phyloP scores from a whole-genome alignment of 352 stramenopile species.

The Peronospora tabacina region DNA sequence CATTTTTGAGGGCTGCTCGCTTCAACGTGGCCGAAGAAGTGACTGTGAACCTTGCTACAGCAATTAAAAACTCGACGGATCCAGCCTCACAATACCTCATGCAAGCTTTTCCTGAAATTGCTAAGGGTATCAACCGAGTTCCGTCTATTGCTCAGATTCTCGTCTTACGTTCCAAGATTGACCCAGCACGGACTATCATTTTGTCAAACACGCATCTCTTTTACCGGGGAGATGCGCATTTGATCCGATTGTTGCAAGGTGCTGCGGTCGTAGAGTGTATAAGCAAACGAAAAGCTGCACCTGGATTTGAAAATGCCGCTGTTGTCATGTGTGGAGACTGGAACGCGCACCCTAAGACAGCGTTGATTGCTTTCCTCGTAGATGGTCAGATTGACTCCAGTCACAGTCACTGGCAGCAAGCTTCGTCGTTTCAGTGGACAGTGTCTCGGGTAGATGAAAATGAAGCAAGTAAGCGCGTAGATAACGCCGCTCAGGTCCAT shows the following conservation, averaged over 20 bases:
- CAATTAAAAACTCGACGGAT: slow-evolving; percentile 33
- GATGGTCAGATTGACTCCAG: slow-evolving; percentile 37
- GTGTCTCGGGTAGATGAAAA: slow-evolving; percentile 6
- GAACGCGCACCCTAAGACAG: slow-evolving; percentile 48
- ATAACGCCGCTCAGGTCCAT: slow-evolving; percentile 3
- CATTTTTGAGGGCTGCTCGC: slow-evolving; percentile 31
- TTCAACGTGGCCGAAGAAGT: slow-evolving; percentile 49
- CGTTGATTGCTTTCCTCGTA: slow-evolving; percentile 42
- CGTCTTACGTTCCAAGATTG: slow-evolving; percentile 29
- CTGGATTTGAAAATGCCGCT: slow-evolving; percentile 20
- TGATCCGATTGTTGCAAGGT: slow-evolving; percentile 58
- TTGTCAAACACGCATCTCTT: slow-evolving; percentile 73
- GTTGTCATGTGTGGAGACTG: slow-evolving; percentile 65
- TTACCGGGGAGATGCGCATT: slow-evolving; percentile 61
- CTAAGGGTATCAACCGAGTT: slow-evolving; percentile 39
- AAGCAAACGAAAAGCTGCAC: slow-evolving; percentile 17
- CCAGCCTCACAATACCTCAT: slow-evolving; percentile 32
- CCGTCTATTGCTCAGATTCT: slow-evolving; percentile 62
- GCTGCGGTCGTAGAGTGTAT: slow-evolving; percentile 37
- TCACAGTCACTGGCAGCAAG: slow-evolving; percentile 49
- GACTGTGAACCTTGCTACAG: slow-evolving; percentile 33
- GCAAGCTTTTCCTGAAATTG: slow-evolving; percentile 48
- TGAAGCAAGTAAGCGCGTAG: not conserved
- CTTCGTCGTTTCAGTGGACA: slow-evolving; percentile 45
- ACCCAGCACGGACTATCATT: slow-evolving; percentile 27